Evolutionary conservation across 768 basidiomycete genomes (phyloP).

Genomic region (Holtermannia corniformis): DNA sequence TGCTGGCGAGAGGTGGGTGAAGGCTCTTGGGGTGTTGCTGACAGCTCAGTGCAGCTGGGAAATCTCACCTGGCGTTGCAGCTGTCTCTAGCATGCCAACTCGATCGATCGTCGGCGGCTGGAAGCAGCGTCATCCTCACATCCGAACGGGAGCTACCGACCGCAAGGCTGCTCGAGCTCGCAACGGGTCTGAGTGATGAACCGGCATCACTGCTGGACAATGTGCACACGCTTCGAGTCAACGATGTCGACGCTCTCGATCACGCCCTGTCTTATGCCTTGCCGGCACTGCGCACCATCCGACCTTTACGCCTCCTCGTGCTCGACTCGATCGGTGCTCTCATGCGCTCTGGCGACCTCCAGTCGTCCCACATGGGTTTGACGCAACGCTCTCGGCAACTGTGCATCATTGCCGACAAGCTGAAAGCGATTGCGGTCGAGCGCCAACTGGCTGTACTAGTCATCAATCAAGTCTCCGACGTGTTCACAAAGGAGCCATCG

Average conservation of each 20-base stretch:
- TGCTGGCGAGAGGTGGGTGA: conserved; percentile 69
- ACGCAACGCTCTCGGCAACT: conserved; percentile 65
- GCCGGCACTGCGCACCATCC: conserved; percentile 33
- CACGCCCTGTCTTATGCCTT: conserved; percentile 41
- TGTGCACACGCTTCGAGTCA: conserved; percentile 49
- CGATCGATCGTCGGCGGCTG: conserved; percentile 52
- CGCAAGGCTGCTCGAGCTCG: conserved; percentile 30
- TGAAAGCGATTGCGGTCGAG: conserved; percentile 61
- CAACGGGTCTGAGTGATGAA: conserved; percentile 6
- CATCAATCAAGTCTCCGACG: conserved; percentile 80
- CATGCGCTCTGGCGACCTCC: conserved; percentile 58
- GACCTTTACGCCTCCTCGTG: conserved; percentile 70
- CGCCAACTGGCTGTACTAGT: conserved; percentile 66
- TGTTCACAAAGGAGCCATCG: conserved; percentile 46
- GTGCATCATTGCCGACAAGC: conserved; percentile 54
- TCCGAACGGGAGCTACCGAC: conserved; percentile 38
- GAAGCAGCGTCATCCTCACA: conserved; percentile 34
- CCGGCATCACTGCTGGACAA: conserved; percentile 21
- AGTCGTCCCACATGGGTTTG: conserved; percentile 49
- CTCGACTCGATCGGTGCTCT: conserved; percentile 84
- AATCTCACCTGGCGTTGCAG: conserved; percentile 84
- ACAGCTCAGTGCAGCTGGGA: conserved; percentile 70
- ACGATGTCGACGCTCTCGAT: conserved; percentile 41
- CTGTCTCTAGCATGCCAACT: conserved; percentile 70
- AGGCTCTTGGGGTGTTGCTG: background rate